phyloP scores from a whole-genome alignment of 345 rosid species.

The Draba incana region DNA sequence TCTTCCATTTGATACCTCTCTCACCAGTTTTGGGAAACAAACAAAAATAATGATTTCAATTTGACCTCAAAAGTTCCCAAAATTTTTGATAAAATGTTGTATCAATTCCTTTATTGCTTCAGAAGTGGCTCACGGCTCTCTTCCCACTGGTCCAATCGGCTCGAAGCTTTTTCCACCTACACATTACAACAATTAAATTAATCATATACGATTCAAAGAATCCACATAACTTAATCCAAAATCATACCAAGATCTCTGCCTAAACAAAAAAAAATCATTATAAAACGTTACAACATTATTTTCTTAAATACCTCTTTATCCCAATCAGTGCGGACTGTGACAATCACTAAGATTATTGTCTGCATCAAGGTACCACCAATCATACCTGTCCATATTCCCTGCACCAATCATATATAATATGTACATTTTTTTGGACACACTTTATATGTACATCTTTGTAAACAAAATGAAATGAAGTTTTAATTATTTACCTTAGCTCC shows the following conservation, averaged over 20 bases:
- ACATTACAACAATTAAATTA: slow-evolving; percentile 14
- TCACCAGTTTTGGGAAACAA: slow-evolving; percentile 12
- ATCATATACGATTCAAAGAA: neutral
- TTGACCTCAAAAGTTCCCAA: slow-evolving; percentile 35
- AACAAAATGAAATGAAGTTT: neutral
- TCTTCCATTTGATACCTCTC: slow-evolving; percentile 1
- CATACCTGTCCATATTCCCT: slow-evolving; percentile 78
- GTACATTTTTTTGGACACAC: neutral
- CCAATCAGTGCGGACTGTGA: slow-evolving; percentile 61
- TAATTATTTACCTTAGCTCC: slow-evolving; percentile 57
- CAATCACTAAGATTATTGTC: slow-evolving; percentile 53
- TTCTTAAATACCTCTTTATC: slow-evolving; percentile 50
- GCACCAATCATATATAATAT: slow-evolving; percentile 6
- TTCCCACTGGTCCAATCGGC: slow-evolving; percentile 72
- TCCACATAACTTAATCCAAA: neutral
- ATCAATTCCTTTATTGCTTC: slow-evolving; percentile 20
- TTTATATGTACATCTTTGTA: neutral
- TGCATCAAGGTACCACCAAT: slow-evolving; percentile 66
- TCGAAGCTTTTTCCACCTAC: slow-evolving; percentile 70
- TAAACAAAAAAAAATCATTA: too few species aligned
- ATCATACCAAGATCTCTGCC: slow-evolving; percentile 6
- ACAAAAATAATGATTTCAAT: slow-evolving; percentile 18
- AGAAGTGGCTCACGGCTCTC: slow-evolving; percentile 53
- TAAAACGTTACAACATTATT: neutral
- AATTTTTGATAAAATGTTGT: neutral